Evolutionary conservation across 805 yeast genomes (phyloP).

Genomic region (Ogataea wickerhamii): DNA sequence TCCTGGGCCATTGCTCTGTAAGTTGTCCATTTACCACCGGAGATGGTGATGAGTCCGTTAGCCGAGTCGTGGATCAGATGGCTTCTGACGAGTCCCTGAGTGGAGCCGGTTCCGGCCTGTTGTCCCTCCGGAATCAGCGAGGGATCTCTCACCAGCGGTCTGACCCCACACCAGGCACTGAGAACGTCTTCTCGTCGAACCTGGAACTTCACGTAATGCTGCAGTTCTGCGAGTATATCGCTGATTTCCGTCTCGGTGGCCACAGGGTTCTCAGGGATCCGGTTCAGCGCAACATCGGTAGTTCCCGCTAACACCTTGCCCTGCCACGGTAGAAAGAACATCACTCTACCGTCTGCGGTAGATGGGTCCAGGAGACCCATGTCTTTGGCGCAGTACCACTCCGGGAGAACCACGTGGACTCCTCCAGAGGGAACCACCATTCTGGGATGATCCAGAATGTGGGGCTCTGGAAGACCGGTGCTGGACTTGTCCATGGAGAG

Average conservation of each 20-base stretch:
- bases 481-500: constrained; percentile 82
- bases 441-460: constrained; percentile 40
- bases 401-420: constrained; percentile 89
- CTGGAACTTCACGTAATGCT: constrained; percentile 83
- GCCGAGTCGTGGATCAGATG: constrained; percentile 70
- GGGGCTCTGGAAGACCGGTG: constrained; percentile 51
- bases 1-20: constrained; percentile 98
- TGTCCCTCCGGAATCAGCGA: constrained; percentile 33
- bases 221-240: constrained; percentile 82
- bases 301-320: constrained; percentile 96
- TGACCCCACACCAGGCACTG: constrained; percentile 95
- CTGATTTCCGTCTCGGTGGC: constrained; percentile 87
- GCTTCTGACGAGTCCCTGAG: constrained; percentile 88
- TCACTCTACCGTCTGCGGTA: constrained; percentile 92
- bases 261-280: constrained; percentile 69
- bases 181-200: constrained; percentile 87
- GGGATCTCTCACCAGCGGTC: constrained; percentile 91
- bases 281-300: constrained; percentile 81
- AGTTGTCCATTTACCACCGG: constrained; percentile 99
- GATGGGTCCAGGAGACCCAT: constrained; percentile 89
- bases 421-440: constrained; percentile 96
- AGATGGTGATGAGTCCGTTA: constrained; percentile 78
- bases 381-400: constrained; percentile 81
- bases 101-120: constrained; percentile 39
- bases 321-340: constrained; percentile 98